Base-by-base conservation (phyloP, 306 rosid species). In the Malus sylvestris region DNA sequence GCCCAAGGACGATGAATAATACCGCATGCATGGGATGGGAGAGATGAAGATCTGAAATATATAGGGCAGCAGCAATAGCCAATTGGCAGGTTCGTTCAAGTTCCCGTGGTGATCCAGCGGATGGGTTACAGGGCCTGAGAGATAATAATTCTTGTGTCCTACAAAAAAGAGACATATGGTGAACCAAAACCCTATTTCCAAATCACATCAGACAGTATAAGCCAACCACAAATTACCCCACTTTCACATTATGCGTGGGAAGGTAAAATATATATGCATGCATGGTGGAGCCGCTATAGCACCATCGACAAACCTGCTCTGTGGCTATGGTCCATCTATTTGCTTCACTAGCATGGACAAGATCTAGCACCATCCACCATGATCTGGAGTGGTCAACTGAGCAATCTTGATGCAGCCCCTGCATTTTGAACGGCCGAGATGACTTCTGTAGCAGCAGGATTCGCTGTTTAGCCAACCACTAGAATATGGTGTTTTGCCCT, bases 281-380 rank as follows among this genome's bases (percentile, higher is more conserved):
- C 20, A 49, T 80, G 67, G 45, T 64, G 32, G 89, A 89, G 86
- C 80, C 76, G 52, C 10, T 35, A 42, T 13, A 66, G 82, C 90
- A 86, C 89, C 81, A 79, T 32, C 63, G 75, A 69, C 46, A 75
- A 33, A 65, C 53, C 77, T 67, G 45, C 70, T 29, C 35, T 51
- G 71, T 81, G 66, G 71, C 49, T 60, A 70, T 68, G 82, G 88
- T 79, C 85, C 20, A 49, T 15, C 53, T 49, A 49, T 49, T 14
- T 81, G 83, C 78, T 86, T 85, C 87, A 32, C 71, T 81, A 78
- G 89, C 82, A 89, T 82, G 84, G 90, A 87, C 93, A 91, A 81
- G 88, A 85, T 87, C 93, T 73, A 89, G 85, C 90, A 88, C 82
- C 91, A 83, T 67, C 79, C 84, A 84, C 82, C 87, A 81, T 78